Evolutionary conservation across 805 yeast species (phyloP).

Genomic region (Saturnispora gosingensis): DNA sequence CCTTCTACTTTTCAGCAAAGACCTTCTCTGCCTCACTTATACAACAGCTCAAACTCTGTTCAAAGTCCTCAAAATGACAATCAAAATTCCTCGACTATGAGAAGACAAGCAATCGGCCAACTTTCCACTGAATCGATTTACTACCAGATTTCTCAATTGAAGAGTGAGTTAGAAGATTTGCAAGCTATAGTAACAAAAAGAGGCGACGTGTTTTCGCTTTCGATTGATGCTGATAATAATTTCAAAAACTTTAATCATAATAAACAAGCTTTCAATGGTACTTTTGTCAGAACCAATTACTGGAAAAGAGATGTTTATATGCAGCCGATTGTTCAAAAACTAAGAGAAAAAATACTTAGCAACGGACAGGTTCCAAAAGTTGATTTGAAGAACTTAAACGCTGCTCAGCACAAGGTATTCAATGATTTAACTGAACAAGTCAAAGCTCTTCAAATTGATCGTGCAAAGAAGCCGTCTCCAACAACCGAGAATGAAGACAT

Average conservation of each 20-base stretch:
- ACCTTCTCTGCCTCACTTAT: background rate
- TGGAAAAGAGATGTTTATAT: constrained; percentile 5
- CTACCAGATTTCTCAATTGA: background rate
- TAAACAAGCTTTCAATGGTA: constrained; percentile 1
- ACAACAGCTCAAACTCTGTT: background rate
- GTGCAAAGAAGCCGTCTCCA: background rate
- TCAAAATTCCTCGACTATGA: background rate
- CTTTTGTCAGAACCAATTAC: constrained; percentile 1
- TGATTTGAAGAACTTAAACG: background rate
- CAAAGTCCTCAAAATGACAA: background rate
- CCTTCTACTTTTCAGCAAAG: background rate
- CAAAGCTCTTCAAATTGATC: background rate
- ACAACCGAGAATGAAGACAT: constrained; percentile 5
- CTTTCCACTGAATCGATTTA: background rate
- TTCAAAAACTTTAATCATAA: background rate
- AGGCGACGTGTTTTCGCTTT: background rate
- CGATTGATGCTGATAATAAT: background rate
- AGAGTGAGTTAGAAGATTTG: background rate
- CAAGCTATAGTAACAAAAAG: background rate
- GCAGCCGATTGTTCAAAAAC: background rate
- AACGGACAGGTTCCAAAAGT: background rate
- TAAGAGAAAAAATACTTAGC: background rate
- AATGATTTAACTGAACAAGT: constrained; percentile 10
- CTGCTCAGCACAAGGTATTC: constrained; percentile 4
- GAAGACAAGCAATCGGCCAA: background rate